Evolutionary conservation across 768 basidiomycete species (phyloP), one percentile per base, ranked within the genome.

Genomic region (Terana coerulea): DNA sequence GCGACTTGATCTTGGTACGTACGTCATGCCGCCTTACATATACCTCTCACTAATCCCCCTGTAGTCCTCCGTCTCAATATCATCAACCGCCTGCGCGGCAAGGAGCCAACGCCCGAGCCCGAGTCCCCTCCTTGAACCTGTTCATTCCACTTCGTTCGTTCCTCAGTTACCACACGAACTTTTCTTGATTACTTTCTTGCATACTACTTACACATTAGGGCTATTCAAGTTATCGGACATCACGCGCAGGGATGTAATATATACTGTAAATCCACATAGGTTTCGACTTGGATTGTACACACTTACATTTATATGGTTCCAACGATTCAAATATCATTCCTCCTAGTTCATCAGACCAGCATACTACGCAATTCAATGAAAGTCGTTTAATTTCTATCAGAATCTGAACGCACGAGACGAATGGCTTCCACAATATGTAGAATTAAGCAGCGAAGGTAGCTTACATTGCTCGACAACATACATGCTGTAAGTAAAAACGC

Each of bases 61-160:
- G 10, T 49, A 86, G 85, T 78, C 47, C 74, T 80, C 65, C 78
- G 84, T 29, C 70, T 86, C 58, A 74, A 76, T 45, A 75, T 86
- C 40, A 78, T 88, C 57, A 75, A 74, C 49, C 74, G 78, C 29
- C 65, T 86, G 35, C 73, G 83, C 47, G 76, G 77, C 42, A 79
- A 76, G 58, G 69, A 71, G 14, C 80, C 81, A 28, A 82, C 81
- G n/a, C 81, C 80, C 6, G 79, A 78, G 57, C 67, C 64, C 19
- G 72, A 74, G 30, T 7, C 34, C 17, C 31, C 30, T 3, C 45
- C 45, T 21, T 24, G 21, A n/a, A n/a, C n/a, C n/a, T n/a, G n/a
- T n/a, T n/a, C n/a, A n/a, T n/a, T n/a, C n/a, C n/a, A n/a, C n/a
- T n/a, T n/a, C n/a, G n/a, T n/a, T n/a, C n/a, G n/a, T n/a, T n/a